These are phyloP conservation scores for Aspergillus asperescens DNA, from an alignment of 495 filamentous ascomycete genomes.

Conservation along the genomic window DNA sequence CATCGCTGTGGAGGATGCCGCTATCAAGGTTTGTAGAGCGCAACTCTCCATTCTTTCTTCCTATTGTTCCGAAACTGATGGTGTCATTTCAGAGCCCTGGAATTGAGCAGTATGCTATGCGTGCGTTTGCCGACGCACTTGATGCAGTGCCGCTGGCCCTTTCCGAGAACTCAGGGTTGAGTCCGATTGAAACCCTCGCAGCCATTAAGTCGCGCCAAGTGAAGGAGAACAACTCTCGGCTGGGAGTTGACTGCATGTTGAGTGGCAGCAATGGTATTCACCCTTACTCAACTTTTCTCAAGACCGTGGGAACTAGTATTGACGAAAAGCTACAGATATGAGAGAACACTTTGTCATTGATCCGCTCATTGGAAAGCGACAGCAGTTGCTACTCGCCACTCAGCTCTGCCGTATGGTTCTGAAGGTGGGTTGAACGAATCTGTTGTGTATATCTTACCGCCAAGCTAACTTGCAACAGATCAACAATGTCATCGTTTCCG, in stretches of 20 bases:
- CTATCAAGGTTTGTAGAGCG: constrained; percentile 67
- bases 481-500: constrained; percentile 93
- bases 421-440: constrained; percentile 61
- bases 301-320: background rate
- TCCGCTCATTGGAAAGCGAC: constrained; percentile 92
- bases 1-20: constrained; percentile 90
- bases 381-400: constrained; percentile 91
- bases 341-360: constrained; percentile 96
- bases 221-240: constrained; percentile 74
- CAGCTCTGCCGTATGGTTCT: constrained; percentile 99
- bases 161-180: constrained; percentile 93
- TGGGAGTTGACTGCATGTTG: constrained; percentile 98
- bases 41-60: background rate
- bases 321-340: constrained; percentile 60
- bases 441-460: background rate
- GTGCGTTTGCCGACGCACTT: constrained; percentile 91
- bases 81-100: constrained; percentile 63
- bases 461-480: constrained; percentile 41
- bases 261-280: constrained; percentile 75
- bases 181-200: constrained; percentile 91
- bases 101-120: constrained; percentile 97
- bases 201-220: constrained; percentile 94
- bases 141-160: constrained; percentile 95
- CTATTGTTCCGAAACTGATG: constrained; percentile 2
- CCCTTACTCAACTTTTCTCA: constrained; percentile 1